A percentile compares a stretch with the other conserved stretches of the same genome.
Conservation (phyloP, 2,329 filamentous ascomycete species). For the Xylariaceae sp. region DNA sequence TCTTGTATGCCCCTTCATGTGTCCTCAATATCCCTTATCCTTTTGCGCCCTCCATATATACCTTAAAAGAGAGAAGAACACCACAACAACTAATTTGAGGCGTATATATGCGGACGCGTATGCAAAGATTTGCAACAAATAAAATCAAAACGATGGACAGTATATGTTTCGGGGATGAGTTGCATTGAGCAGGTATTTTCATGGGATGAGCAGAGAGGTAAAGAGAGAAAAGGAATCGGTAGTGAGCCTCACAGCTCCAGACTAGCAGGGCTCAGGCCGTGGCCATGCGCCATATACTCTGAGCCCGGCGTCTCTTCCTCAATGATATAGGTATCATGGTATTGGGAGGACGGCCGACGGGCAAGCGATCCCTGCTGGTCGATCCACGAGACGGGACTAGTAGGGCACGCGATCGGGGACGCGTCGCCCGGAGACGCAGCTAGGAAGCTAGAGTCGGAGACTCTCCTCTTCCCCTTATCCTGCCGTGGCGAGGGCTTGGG, state of each 20-base stretch:
- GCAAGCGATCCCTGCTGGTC: not conserved
- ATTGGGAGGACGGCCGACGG: slow-evolving; percentile 5
- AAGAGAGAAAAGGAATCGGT: not conserved
- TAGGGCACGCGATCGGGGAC: not conserved
- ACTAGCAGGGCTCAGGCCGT: not conserved
- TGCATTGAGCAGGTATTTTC: too few species aligned
- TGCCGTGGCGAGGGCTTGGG: slow-evolving; percentile 5
- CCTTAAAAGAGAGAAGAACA: too few species aligned
- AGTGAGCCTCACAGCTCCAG: not conserved
- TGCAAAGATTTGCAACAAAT: too few species aligned
- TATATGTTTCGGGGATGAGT: not conserved
- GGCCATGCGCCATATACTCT: not conserved
- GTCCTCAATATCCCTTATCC: too few species aligned
- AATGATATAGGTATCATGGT: slow-evolving; percentile 13
- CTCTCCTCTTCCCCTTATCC: slow-evolving; percentile 9
- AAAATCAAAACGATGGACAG: too few species aligned
- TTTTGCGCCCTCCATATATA: too few species aligned
- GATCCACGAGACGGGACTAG: not conserved
- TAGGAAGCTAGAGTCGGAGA: slow-evolving; percentile 3
- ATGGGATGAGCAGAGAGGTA: not conserved
- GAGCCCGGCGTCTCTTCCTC: slow-evolving; percentile 13
- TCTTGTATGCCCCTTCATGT: too few species aligned
- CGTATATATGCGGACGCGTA: too few species aligned
- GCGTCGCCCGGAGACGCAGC: slow-evolving; percentile 3
- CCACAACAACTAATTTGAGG: too few species aligned